A percentile compares a stretch with the other conserved stretches of the same genome.
Evolutionary conservation across 495 filamentous ascomycete species (phyloP).

Genomic region (Hypoxylon lenormandii): DNA sequence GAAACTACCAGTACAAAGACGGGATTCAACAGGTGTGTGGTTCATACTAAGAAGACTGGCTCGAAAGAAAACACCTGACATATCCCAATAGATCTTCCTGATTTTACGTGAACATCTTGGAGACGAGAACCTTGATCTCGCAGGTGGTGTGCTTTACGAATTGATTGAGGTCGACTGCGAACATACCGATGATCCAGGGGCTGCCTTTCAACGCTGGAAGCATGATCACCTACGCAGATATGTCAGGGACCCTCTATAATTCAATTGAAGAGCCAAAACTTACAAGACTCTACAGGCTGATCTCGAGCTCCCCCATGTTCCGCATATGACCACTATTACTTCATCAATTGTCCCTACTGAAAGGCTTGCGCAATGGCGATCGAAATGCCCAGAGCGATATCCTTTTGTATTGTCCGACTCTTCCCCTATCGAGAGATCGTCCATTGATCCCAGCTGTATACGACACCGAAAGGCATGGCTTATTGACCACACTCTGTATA

Average conservation of each 20-base stretch:
- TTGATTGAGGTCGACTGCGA: slow-evolving; percentile 53
- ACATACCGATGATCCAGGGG: slow-evolving; percentile 52
- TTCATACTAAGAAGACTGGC: background rate
- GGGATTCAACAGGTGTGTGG: slow-evolving; percentile 49
- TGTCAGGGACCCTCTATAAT: slow-evolving; percentile 23
- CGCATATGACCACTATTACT: slow-evolving; percentile 54
- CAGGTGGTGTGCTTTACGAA: slow-evolving; percentile 53
- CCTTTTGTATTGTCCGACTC: slow-evolving; percentile 50
- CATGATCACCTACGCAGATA: slow-evolving; percentile 53
- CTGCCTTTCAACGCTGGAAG: slow-evolving; percentile 52
- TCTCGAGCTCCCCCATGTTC: slow-evolving; percentile 51
- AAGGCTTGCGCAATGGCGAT: slow-evolving; percentile 47
- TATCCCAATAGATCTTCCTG: slow-evolving; percentile 44
- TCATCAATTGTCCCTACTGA: slow-evolving; percentile 50
- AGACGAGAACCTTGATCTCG: slow-evolving; percentile 52
- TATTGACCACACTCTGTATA: slow-evolving; percentile 51
- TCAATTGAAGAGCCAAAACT: slow-evolving; percentile 4
- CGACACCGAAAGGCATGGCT: slow-evolving; percentile 50
- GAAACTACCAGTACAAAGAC: slow-evolving; percentile 53
- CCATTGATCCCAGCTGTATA: slow-evolving; percentile 45
- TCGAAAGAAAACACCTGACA: slow-evolving; percentile 13
- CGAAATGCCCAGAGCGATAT: slow-evolving; percentile 44
- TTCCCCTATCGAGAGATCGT: slow-evolving; percentile 31
- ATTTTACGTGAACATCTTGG: slow-evolving; percentile 52
- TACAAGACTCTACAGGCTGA: slow-evolving; percentile 43